Base-by-base conservation (phyloP, 257 asterid species). In the Penstemon davidsonii region DNA sequence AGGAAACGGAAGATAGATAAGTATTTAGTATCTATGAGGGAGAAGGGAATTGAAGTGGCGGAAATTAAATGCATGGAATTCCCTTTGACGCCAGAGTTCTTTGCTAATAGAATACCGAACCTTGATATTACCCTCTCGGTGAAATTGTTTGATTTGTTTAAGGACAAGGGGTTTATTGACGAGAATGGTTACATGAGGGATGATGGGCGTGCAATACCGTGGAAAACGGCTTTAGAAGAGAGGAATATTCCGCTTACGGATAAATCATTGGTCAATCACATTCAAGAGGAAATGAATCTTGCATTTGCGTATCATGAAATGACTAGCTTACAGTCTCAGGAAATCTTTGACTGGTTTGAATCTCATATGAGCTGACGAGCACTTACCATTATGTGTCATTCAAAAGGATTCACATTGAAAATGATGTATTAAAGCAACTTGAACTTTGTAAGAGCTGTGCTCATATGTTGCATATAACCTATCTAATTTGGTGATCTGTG, bases 241-340 rank as follows among this genome's bases (percentile, higher is more conserved):
- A 80, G 81, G 46, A 76, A 56, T 44, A 74, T 88, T 75, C 64
- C 52, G 68, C 80, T 93, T 67, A 92, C 86, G 3, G 81, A 85
- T 64, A 77, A 80, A 62, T 80, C 87, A 56, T 42, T 93, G 77
- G 80, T 73, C 49, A 81, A 86, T 67, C 95, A 83, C 77, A 87
- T 93, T 76, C 97, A 88, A 64, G 99, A 93, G 81, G 99, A 93
- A 82, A 84, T 93, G 96, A 93, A 93, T 82, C 96, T 93, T 72
- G 99, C 99, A 0, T 93, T 66, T 85, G 95, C 95, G 0, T 88
- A 85, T 84, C 99, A 93, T 83, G 99, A 90, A 78, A 93, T 93
- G 99, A 93, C 96, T 44, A 88, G 96, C 80, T 81, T 93, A 83
- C 92, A 78, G 51, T 86, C 91, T 39, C 81, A 72, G 54, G 81